Evolutionary conservation across 148 eudicot species (phyloP).

Genomic region (Rhododendron griersonianum): DNA sequence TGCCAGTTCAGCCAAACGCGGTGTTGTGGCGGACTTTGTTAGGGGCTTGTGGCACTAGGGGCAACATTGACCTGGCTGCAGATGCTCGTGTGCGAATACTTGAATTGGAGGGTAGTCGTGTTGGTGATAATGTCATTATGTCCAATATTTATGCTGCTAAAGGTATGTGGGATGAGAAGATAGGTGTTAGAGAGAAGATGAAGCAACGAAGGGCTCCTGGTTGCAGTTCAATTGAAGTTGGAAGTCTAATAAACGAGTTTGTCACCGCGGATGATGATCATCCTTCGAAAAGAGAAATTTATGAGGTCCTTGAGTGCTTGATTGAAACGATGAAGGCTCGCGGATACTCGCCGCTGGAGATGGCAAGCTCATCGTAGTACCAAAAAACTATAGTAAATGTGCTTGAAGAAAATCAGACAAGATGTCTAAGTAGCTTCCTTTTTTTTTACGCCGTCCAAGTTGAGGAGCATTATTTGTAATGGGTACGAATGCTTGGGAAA

Average conservation of each 20-base stretch:
- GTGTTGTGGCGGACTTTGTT: slow-evolving; percentile 49
- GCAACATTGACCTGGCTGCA: slow-evolving; percentile 32
- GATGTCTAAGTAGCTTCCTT: background rate
- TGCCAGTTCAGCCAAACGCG: slow-evolving; percentile 36
- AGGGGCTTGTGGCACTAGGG: slow-evolving; percentile 39
- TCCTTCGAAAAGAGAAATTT: slow-evolving; percentile 6
- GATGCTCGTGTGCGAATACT: slow-evolving; percentile 22
- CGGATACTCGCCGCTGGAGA: background rate
- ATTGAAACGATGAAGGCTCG: background rate
- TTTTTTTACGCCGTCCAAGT: background rate
- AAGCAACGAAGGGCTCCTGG: slow-evolving; percentile 33
- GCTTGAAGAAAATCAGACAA: background rate
- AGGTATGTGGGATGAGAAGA: slow-evolving; percentile 51
- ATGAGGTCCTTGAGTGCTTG: slow-evolving; percentile 5
- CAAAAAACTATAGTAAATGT: background rate
- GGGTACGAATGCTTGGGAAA: background rate
- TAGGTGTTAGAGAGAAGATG: slow-evolving; percentile 25
- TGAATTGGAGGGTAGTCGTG: slow-evolving; percentile 28
- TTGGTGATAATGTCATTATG: slow-evolving; percentile 40
- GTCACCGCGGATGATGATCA: slow-evolving; percentile 32
- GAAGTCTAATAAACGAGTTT: slow-evolving; percentile 28
- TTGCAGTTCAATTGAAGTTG: slow-evolving; percentile 39
- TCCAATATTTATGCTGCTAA: slow-evolving; percentile 40
- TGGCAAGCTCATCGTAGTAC: background rate
- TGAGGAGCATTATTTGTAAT: background rate